Evolutionary conservation across 1,284 basidiomycete genomes (phyloP).

Genomic region (Neonothopanus nambi): DNA sequence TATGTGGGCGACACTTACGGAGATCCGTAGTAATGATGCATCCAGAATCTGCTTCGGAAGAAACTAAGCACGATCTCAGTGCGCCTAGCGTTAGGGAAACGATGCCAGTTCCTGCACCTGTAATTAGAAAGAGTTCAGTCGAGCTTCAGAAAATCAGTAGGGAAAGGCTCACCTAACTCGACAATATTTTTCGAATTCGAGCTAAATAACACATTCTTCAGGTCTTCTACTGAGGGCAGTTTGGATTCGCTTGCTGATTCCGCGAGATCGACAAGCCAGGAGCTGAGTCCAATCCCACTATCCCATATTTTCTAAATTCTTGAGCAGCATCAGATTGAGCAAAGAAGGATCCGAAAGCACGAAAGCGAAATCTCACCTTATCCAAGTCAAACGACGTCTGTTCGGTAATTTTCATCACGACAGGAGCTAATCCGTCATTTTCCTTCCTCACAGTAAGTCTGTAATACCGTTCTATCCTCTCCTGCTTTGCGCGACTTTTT

Average conservation of each 20-base stretch:
- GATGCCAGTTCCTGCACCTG: slow-evolving; percentile 83
- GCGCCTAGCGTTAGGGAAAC: slow-evolving; percentile 69
- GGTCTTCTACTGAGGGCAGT: slow-evolving; percentile 21
- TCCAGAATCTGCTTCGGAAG: slow-evolving; percentile 28
- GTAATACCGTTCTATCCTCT: slow-evolving; percentile 66
- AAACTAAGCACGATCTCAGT: slow-evolving; percentile 37
- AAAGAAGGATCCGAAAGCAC: slow-evolving; percentile 11
- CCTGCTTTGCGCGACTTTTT: slow-evolving; percentile 57
- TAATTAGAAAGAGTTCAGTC: not conserved
- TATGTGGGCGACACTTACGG: slow-evolving; percentile 44
- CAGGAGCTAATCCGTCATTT: slow-evolving; percentile 12
- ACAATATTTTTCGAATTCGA: slow-evolving; percentile 43
- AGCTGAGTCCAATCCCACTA: slow-evolving; percentile 78
- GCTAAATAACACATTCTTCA: slow-evolving; percentile 41
- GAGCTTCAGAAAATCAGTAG: not conserved
- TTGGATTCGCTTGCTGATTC: not conserved
- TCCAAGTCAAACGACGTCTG: slow-evolving; percentile 87
- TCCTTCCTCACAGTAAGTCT: slow-evolving; percentile 29
- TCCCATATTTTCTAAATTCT: slow-evolving; percentile 86
- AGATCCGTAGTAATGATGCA: slow-evolving; percentile 73
- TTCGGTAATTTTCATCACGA: slow-evolving; percentile 59
- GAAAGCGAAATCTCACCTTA: slow-evolving; percentile 61
- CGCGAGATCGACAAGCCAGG: slow-evolving; percentile 60
- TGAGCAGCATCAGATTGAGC: slow-evolving; percentile 21
- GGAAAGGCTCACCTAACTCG: slow-evolving; percentile 64